Base-by-base conservation (phyloP, 2,329 filamentous ascomycete genomes). In the Aspergillus ruber region DNA sequence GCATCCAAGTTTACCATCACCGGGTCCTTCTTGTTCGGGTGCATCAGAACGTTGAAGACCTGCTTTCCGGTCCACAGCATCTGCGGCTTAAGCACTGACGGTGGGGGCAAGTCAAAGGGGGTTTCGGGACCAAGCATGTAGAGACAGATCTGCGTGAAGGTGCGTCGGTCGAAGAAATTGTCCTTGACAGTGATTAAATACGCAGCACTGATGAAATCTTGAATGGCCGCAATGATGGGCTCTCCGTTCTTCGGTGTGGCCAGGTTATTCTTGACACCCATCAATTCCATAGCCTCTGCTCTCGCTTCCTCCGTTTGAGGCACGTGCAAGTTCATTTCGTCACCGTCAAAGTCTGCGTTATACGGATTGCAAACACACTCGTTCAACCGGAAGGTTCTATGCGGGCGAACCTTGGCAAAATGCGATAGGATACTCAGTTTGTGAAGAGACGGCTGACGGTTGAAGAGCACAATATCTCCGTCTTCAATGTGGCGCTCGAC, bases 401-500 rank as follows among this genome's bases (percentile, higher is more conserved):
- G 95, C 0, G 91, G 93, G 43, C 93, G 83, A 43, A 98, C 83
- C 68, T 96, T 96, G 58, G 86, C 93, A 61, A 86, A 83, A 74
- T 98, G 93, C 63, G 88, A 91, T 72, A 98, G 90, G 68, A 98
- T 98, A 83, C 89, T 95, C 55, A 98, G 85, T 69, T 97, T 98
- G 77, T 98, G 93, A 7, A 98, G 80, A 1, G 93, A 98, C 0
- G 93, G 93, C 63, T 98, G 93, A 52, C 93, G 88, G 65, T 98
- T 98, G 79, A 98, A 98, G 0, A 98, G 81, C 1, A 97, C 91
- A 56, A 97, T 86, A 65, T 98, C 93, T 43, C 89, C 88, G 61
- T 98, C 91, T 64, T 95, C 89, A 1, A 98, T 78, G 72, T 98
- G 93, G 25, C 93, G 85, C 64, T 98, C 90, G 4, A 98, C 91